Conservation (phyloP, 169 alveolate species). For the Plasmodium fragile region DNA sequence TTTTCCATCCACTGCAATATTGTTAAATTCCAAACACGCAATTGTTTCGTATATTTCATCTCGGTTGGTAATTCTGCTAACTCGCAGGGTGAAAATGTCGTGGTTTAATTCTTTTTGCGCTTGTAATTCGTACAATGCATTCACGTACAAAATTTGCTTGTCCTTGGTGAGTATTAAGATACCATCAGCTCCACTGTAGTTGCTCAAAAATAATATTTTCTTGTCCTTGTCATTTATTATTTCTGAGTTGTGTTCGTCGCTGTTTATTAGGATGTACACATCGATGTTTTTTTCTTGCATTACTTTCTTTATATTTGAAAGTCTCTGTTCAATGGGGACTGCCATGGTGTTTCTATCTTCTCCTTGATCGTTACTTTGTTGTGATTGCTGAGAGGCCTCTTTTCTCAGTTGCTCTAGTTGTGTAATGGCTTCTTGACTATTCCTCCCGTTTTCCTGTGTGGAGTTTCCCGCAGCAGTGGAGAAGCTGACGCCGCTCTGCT, state of each 20-base stretch:
- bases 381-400: background rate
- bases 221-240: slow-evolving; percentile 67
- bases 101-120: slow-evolving; percentile 59
- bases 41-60: slow-evolving; percentile 49
- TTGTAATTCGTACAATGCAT: slow-evolving; percentile 73
- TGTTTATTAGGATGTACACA: slow-evolving; percentile 64
- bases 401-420: background rate
- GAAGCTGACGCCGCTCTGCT: background rate
- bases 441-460: background rate
- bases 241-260: slow-evolving; percentile 76
- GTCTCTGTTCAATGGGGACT: background rate
- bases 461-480: background rate
- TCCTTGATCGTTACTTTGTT: background rate
- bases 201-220: slow-evolving; percentile 38
- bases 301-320: slow-evolving; percentile 13
- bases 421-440: background rate
- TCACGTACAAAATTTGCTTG: slow-evolving; percentile 25
- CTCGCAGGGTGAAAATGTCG: slow-evolving; percentile 8
- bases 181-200: slow-evolving; percentile 71
- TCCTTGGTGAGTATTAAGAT: slow-evolving; percentile 55
- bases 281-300: slow-evolving; percentile 62
- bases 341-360: background rate
- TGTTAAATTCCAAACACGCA: slow-evolving; percentile 28
- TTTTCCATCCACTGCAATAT: slow-evolving; percentile 74
- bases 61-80: slow-evolving; percentile 11